phyloP scores from a whole-genome alignment of 75 land plant genomes.

The Ceratopteris richardii region DNA sequence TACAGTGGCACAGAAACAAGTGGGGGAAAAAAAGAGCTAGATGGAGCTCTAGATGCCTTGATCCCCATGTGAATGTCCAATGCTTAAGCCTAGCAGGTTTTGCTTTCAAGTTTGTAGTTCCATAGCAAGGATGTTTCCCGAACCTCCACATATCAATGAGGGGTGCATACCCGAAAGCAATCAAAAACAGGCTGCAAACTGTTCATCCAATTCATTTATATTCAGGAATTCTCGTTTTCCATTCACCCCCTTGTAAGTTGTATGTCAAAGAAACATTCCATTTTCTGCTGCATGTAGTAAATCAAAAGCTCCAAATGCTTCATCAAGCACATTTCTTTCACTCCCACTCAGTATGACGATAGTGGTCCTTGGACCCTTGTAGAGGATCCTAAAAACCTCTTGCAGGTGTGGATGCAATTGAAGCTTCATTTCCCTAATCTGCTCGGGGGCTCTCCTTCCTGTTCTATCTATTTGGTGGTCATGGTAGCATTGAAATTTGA shows the following conservation, averaged over 20 bases:
- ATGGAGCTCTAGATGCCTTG: no score
- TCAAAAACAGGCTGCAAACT: conserved; percentile 99
- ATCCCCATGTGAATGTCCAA: no score
- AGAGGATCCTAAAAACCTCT: conserved; percentile 45
- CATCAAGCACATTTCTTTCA: conserved; percentile 67
- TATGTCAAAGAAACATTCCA: conserved; percentile 90
- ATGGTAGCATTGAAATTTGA: conserved; percentile 93
- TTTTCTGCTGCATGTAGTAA: conserved; percentile 99
- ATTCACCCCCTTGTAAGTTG: conserved; percentile 42
- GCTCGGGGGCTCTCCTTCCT: conserved; percentile 75
- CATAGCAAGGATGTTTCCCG: conserved; percentile 97
- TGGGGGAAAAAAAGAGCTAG: no score
- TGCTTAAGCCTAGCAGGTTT: no score
- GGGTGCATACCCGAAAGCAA: conserved; percentile 92
- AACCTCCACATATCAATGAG: conserved; percentile 76
- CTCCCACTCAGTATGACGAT: conserved; percentile 94
- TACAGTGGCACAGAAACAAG: no score
- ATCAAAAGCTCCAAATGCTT: conserved; percentile 72
- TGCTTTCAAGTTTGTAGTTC: conserved; percentile 98
- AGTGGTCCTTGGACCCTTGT: conserved; percentile 79
- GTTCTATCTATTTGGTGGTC: conserved; percentile 72
- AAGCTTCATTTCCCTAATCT: conserved; percentile 88
- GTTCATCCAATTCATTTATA: conserved; percentile 97
- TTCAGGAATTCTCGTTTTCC: conserved; percentile 99
- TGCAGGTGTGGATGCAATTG: conserved; percentile 70